Percentiles rank a stretch among this genome's conserved stretches.
These are phyloP conservation scores for Immersiella caudata DNA, from an alignment of 495 filamentous ascomycete genomes.

Conservation along the genomic window DNA sequence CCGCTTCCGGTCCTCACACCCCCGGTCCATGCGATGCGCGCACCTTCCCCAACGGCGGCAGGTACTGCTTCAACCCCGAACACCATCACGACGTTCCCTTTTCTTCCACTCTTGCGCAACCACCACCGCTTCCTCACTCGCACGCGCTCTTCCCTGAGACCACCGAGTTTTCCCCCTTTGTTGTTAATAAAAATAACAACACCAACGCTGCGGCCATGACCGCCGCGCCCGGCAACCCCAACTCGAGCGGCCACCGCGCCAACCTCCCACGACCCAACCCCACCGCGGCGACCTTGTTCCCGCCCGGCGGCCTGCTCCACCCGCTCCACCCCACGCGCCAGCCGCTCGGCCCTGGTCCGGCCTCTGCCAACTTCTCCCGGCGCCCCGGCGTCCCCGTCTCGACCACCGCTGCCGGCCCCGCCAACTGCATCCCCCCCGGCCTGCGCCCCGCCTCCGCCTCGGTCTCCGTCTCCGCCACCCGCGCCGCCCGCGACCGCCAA, in stretches of 20 bases:
- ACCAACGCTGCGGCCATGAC: no score
- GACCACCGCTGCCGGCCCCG: neutral
- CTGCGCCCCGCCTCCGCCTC: neutral
- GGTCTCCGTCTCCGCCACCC: no score
- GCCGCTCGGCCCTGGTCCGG: neutral
- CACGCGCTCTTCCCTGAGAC: no score
- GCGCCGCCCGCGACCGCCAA: neutral
- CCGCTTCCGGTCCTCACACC: no score
- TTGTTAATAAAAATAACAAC: no score
- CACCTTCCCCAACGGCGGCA: conserved; percentile 1
- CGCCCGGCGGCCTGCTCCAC: neutral
- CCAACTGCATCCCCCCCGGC: neutral
- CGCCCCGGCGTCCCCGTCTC: neutral
- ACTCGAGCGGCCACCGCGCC: neutral
- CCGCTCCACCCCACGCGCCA: neutral
- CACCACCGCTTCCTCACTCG: no score
- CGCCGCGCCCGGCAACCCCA: neutral
- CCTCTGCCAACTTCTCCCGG: neutral
- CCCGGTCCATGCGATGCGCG: neutral
- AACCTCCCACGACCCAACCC: neutral
- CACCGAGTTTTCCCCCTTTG: no score
- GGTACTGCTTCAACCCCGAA: no score
- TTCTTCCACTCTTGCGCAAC: no score
- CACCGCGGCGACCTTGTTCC: neutral
- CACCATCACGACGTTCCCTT: no score